Evolutionary conservation across 208 protist species (phyloP), one percentile per base, ranked within the genome.

Genomic region (Trypanosoma vivax): DNA sequence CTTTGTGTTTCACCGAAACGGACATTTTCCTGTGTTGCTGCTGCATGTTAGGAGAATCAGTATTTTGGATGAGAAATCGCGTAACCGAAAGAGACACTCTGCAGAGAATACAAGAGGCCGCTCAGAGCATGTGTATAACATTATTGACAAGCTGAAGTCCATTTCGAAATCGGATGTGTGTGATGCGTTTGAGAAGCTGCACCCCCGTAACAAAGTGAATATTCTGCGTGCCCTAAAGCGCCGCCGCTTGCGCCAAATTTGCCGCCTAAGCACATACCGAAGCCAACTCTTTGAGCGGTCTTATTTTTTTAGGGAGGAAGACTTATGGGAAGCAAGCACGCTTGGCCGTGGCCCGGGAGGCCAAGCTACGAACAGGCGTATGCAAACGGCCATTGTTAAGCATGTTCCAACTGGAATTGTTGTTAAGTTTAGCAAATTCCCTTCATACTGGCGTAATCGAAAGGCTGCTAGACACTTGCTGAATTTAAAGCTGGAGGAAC

Each of bases 391-490:
- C 27, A 79, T 90, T 34, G 49, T 94, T 29, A 71, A 68, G 33
- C 86, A 94, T 54, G 5, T 46, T 6, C 86, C 86, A 5, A 78
- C 67, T 6, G 63, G 59, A 28, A 65, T 90, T 47, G 69, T 79
- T 46, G 83, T 94, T 18, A 88, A 89, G 57, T 86, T 81, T 53
- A 89, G 86, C 42, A 78, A 76, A 23, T 94, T 90, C 39, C 73
- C 86, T n/a, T 94, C 86, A 1, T 71, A 89, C 27, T 86, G 80
- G 73, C 65, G 86, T 31, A 94, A 94, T 48, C 70, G 86, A n/a
- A 75, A 72, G 19, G 74, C 79, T 0, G 82, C 86, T 2, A 73
- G 86, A 23, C 79, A 90, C 50, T 60, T 89, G 34, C 73, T 94
- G 2, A 75, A 78, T 59, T 49, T 87, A 50, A 66, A 75, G 7